Base-by-base conservation (phyloP, 768 basidiomycete genomes). In the Melanogaster broomeanus region DNA sequence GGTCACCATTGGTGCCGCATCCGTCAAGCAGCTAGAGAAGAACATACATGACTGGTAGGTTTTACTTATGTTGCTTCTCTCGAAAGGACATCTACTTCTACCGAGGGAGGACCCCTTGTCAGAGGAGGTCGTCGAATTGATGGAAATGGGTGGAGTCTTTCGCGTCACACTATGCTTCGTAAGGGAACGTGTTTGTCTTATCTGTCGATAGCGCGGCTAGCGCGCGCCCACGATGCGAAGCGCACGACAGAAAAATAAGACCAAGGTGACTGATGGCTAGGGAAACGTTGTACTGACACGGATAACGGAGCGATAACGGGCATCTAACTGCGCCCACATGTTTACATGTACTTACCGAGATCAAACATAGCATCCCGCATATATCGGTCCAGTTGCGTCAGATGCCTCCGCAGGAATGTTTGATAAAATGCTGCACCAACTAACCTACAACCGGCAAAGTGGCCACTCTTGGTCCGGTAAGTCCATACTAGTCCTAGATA, bases 1-100 rank as follows among this genome's bases (percentile, higher is more conserved):
- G 35, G 61, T 76, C 57, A 66, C 77, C 49, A 64, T 78, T 48
- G 73, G 74, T 13, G 74, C 73, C 10, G 58, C 65, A 42, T 65
- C 61, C 5, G 54, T 63, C 44, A 57, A 61, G 45, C 74, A 77
- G 37, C 55, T 78, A 27, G 72, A 74, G 61, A 58, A 53, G 34
- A 57, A 57, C 43, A 46, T 58, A 3, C 28, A 9, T 11, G 27
- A 53, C 2, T 52, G 51, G 57, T 57, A 51, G 49, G 57, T 62
- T 47, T 55, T 49, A 45, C 27, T 51, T 13, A 25, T 33, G 3
- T 9, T 10, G 7, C 4, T 13, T 18, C 24, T n/a, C 13, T 24
- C 39, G 42, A 35, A 21, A 42, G 13, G 8, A 35, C 35, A 31
- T 40, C 38, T 45, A n/a, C 12, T 51, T 42, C 53, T 38, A 62